Conservation (phyloP, 345 rosid species). For the Pugionium dolabratum region DNA sequence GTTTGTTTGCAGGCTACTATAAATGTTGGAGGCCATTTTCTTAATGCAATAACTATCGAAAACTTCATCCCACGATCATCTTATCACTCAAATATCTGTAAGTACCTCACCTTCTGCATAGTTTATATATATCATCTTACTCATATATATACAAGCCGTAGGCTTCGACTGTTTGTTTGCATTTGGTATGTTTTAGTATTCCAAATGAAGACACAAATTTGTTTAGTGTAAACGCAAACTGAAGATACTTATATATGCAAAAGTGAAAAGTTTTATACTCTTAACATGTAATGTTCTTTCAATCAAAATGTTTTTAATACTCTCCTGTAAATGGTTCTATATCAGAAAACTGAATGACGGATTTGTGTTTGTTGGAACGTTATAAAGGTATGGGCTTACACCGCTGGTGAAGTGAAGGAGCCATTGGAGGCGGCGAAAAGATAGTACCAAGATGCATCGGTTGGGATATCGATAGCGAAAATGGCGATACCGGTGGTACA, state of each 20-base stretch:
- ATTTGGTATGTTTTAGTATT: no score
- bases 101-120: no score
- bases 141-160: no score
- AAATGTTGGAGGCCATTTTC: conserved; percentile 69
- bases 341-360: not conserved
- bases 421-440: conserved; percentile 71
- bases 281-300: no score
- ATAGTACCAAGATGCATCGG: conserved; percentile 78
- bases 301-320: no score
- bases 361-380: not conserved
- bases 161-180: no score
- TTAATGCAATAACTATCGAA: conserved; percentile 71
- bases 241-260: no score
- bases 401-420: conserved; percentile 60
- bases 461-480: conserved; percentile 54
- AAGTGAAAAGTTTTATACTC: no score
- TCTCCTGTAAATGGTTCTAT: no score
- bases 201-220: no score
- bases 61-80: conserved; percentile 86
- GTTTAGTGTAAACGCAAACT: no score
- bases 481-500: conserved; percentile 79
- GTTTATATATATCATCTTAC: no score
- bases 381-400: conserved; percentile 80
- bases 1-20: conserved; percentile 58
- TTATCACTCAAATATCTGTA: conserved; percentile 65